Conservation (phyloP, 495 filamentous ascomycete genomes). For the Aspergillus sclerotioniger region DNA sequence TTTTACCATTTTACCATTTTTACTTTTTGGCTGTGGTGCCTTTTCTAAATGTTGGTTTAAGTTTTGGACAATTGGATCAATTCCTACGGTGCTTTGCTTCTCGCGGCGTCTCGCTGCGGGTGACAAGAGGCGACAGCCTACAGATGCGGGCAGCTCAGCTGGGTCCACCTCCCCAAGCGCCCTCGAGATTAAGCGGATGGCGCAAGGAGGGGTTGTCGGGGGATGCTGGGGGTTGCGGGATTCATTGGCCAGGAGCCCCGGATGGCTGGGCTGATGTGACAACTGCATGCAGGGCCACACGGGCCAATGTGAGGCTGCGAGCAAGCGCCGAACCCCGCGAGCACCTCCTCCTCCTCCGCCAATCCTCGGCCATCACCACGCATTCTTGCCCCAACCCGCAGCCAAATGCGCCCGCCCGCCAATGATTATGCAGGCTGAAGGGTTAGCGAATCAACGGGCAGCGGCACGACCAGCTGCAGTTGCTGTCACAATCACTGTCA, state of each 20-base stretch:
- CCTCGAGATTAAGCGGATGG: background rate
- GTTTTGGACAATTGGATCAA: background rate
- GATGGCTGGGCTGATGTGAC: background rate
- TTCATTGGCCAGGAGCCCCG: background rate
- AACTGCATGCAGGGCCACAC: too few relatives aligned
- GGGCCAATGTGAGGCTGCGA: background rate
- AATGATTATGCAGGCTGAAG: background rate
- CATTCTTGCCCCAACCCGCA: too few relatives aligned
- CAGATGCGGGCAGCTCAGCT: too few relatives aligned
- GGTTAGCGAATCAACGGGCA: background rate
- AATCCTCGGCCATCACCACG: background rate
- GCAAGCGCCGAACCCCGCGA: background rate
- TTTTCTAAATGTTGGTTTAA: slow-evolving; percentile 4
- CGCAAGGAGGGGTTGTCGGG: background rate
- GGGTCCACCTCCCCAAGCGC: background rate
- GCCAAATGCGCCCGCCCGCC: too few relatives aligned
- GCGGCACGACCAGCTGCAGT: slow-evolving; percentile 36
- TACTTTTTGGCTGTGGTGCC: slow-evolving; percentile 2
- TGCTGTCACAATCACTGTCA: slow-evolving; percentile 40
- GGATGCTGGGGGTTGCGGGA: too few relatives aligned
- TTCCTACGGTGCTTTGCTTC: background rate
- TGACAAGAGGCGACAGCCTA: background rate
- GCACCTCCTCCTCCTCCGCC: background rate
- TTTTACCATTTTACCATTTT: slow-evolving; percentile 1
- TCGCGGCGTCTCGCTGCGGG: background rate